Conservation (phyloP, 2,329 filamentous ascomycete species). For the Apiospora rasikravindrae region DNA sequence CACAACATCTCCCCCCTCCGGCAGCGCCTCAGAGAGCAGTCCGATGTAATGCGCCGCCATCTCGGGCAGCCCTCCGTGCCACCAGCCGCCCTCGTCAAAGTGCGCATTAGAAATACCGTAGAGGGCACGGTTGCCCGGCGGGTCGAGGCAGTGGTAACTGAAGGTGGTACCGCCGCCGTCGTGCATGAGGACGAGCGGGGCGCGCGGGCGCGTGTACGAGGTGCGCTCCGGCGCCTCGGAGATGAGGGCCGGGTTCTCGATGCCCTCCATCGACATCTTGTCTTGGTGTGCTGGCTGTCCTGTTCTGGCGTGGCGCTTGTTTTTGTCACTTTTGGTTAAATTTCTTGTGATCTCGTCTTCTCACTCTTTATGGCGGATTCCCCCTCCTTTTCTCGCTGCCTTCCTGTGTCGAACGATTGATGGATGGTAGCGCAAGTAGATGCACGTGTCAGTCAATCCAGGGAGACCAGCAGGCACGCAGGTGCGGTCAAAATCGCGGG, state of each 20-base stretch:
- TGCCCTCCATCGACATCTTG: constrained; percentile 34
- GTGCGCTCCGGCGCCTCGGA: constrained; percentile 30
- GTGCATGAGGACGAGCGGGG: constrained; percentile 63
- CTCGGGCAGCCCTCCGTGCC: constrained; percentile 57
- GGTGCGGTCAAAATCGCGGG: background rate
- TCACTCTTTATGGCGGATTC: background rate
- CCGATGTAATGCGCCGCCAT: constrained; percentile 59
- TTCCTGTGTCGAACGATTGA: background rate
- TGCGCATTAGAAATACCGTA: constrained; percentile 62
- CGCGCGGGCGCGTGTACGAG: constrained; percentile 27
- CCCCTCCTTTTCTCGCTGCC: background rate
- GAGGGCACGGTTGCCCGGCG: constrained; percentile 50
- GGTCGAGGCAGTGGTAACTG: constrained; percentile 59
- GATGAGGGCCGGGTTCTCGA: constrained; percentile 37
- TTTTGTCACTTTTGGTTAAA: no score
- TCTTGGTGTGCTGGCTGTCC: no score
- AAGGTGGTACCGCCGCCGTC: constrained; percentile 67
- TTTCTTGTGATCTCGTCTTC: no score
- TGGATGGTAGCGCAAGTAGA: background rate
- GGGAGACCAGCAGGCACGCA: background rate
- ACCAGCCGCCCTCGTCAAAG: constrained; percentile 52
- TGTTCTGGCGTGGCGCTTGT: background rate
- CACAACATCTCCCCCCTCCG: constrained; percentile 47
- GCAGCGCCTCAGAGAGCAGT: constrained; percentile 48
- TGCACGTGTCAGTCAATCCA: background rate